Base-by-base conservation (phyloP, 2,329 filamentous ascomycete species). In the Corinectria fuckeliana region DNA sequence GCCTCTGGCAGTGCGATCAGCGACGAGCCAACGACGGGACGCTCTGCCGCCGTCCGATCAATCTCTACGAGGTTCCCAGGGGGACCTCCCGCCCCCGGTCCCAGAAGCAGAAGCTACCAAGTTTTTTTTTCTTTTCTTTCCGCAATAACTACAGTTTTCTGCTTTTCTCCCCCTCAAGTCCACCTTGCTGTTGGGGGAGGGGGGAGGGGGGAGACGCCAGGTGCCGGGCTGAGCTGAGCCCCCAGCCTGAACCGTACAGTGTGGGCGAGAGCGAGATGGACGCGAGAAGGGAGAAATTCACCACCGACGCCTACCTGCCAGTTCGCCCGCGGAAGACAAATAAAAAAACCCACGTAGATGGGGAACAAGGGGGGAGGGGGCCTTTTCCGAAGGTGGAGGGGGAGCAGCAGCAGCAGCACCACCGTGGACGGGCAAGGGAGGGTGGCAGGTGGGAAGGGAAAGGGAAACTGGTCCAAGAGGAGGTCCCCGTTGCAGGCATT, bases 341-440 rank as follows among this genome's bases (percentile, higher is more conserved):
- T 57, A 56, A 59, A 55, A 10, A 50, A 60, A 64, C 61, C 62
- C 65, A 64, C 65, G 62, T 62, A 66, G 62, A 67, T 45, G 59
- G 65, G 52, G 50, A 63, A 62, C 65, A 68, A 63, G 65, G 65
- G 64, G 52, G 34, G 65, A 64, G 64, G 52, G 34, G 51, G 14
- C 44, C 38, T 56, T n/a, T n/a, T 38, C 23, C 16, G 23, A 41
- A 44, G 52, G 45, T 36, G 34, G 52, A 23, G 39, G 50, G 51
- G 51, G 42, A 23, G 38, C 16, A 20, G 38, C 36, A 51, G 26
- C 41, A 44, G 50, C 20, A 52, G 42, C 34, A 39, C 36, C 38
- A 30, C 13, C 23, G 18, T 23, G 25, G 16, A 50, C 18, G 38
- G n/a, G 50, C 41, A 51, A 51, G 44, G 52, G 41, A 38, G 50